Evolutionary conservation across 2,329 filamentous ascomycete genomes (phyloP).

Genomic region (Arachnomyces sp.): DNA sequence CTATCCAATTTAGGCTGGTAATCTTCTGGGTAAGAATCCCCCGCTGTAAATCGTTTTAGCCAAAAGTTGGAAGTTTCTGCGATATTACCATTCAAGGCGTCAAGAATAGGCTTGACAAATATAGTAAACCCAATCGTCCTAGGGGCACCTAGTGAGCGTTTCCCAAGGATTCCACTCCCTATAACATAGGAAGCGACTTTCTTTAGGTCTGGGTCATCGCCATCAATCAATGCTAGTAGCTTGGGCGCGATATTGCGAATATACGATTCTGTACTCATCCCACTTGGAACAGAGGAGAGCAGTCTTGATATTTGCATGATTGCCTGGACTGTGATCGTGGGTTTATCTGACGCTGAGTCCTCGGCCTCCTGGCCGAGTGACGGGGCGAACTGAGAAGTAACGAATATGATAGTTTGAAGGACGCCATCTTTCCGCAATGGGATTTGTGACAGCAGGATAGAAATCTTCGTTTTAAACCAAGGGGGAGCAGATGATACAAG

Average conservation of each 20-base stretch:
- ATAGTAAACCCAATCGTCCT: constrained; percentile 34
- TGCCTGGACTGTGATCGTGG: constrained; percentile 34
- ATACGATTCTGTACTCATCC: constrained; percentile 27
- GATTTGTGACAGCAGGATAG: constrained; percentile 29
- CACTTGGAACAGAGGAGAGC: constrained; percentile 34
- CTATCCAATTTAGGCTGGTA: constrained; percentile 1
- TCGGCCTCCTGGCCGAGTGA: constrained; percentile 28
- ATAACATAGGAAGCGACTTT: constrained; percentile 36
- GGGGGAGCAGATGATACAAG: constrained; percentile 26
- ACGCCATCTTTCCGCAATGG: constrained; percentile 34
- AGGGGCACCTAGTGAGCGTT: constrained; percentile 30
- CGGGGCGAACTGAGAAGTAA: constrained; percentile 35
- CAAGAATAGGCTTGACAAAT: constrained; percentile 34
- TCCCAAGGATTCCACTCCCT: constrained; percentile 36
- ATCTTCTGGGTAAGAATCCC: constrained; percentile 7
- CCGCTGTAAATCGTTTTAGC: constrained; percentile 19
- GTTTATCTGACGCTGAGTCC: constrained; percentile 22
- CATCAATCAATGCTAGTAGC: constrained; percentile 32
- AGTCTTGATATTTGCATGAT: constrained; percentile 37
- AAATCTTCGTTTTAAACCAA: constrained; percentile 33
- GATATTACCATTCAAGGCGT: constrained; percentile 26
- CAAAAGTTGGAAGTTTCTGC: constrained; percentile 19
- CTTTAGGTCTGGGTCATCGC: constrained; percentile 30
- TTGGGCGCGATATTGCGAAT: constrained; percentile 33
- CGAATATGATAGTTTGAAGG: constrained; percentile 34